Evolutionary conservation across 139 green algal species (phyloP), one percentile per base, ranked within the genome.

Genomic region (Monoraphidium neglectum): DNA sequence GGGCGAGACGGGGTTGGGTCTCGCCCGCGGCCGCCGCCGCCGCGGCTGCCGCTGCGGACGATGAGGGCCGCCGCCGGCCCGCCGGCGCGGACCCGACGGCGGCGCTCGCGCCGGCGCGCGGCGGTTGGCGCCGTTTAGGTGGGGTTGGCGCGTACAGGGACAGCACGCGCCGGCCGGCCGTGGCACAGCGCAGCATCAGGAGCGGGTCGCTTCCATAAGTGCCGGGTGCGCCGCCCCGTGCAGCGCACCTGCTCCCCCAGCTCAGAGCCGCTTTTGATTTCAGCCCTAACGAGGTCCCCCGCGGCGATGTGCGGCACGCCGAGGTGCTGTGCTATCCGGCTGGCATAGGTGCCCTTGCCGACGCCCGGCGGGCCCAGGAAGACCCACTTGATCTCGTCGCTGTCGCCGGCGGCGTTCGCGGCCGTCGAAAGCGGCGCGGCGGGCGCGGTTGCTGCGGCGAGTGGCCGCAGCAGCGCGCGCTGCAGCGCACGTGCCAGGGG

Each of bases 331-430:
- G 96, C 89, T 0, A 97, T 80, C 1, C 93, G 77, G 12, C 83
- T 92, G 1, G 92, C 90, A 77, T 99, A 99, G 3, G 96, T 99
- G 40, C 96, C 96, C 68, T 99, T 99, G 12, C 96, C 96, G 2
- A 99, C 96, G 6, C 96, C 96, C 13, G 93, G 93, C 1, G 88
- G 83, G 2, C 93, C 90, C 0, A 93, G 82, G 63, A 93, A 93
- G 16, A 94, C 87, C 84, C 86, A 91, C 36, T 62, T 63, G 2
- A 74, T 32, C 47, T 63, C 16, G 24, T 26, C 46, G 30, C 8
- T n/a, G 43, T 51, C 43, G 43, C 43, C 43, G 8, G 62, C 21
- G 40, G 61, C 33, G 61, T 26, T 68, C 24, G 21, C 4, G 24
- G 32, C 8, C 61, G 8, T 12, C 61, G 33, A 28, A 6, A 15